Evolutionary conservation across 768 basidiomycete species (phyloP).

Genomic region (Russula abietina): DNA sequence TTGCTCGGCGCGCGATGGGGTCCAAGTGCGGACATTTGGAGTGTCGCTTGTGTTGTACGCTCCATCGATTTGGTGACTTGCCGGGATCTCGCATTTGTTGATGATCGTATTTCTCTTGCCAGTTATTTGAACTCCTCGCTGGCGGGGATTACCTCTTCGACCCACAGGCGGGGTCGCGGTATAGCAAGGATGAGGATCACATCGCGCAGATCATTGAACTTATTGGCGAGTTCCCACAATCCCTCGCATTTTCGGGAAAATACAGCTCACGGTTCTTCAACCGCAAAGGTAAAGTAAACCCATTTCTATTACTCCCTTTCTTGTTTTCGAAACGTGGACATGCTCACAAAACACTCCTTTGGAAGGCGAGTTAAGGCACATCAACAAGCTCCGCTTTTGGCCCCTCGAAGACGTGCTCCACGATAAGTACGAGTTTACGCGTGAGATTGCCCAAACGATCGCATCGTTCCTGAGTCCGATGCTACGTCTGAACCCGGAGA

Average conservation of each 20-base stretch:
- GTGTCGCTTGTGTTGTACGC: constrained; percentile 86
- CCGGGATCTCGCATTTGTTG: background rate
- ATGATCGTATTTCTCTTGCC: background rate
- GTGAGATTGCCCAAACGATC: constrained; percentile 73
- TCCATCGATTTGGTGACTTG: background rate
- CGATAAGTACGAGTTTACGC: constrained; percentile 94
- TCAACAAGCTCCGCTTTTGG: constrained; percentile 91
- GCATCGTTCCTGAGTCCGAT: constrained; percentile 81
- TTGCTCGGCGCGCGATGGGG: constrained; percentile 97
- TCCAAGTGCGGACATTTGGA: constrained; percentile 94
- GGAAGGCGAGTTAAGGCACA: constrained; percentile 81
- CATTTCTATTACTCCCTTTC: constrained; percentile 25
- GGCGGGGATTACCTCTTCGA: constrained; percentile 99
- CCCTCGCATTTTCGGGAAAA: constrained; percentile 82
- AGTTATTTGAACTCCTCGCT: constrained; percentile 93
- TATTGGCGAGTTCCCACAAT: constrained; percentile 81
- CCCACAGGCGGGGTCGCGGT: constrained; percentile 88
- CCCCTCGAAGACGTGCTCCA: constrained; percentile 73
- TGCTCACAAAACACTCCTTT: background rate
- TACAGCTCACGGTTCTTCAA: constrained; percentile 95
- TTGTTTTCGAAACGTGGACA: background rate
- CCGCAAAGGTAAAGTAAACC: constrained; percentile 62
- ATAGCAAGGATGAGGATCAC: constrained; percentile 95
- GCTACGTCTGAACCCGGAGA: constrained; percentile 84
- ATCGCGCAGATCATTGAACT: constrained; percentile 98